phyloP scores from a whole-genome alignment of 345 rosid species.

The Salix suchowensis region DNA sequence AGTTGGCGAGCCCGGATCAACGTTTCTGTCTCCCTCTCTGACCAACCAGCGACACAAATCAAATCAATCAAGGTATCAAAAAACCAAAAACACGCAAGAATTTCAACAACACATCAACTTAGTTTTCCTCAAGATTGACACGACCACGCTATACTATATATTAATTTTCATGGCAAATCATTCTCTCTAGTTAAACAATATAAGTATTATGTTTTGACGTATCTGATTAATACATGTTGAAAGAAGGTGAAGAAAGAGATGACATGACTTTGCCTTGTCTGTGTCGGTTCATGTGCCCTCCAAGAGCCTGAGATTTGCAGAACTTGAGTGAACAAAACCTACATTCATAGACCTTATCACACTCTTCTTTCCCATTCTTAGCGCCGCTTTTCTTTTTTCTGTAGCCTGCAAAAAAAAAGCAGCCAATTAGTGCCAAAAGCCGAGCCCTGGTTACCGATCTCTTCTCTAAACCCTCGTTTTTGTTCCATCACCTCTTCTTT shows the following conservation, averaged over 20 bases:
- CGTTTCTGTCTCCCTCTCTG: constrained; percentile 98
- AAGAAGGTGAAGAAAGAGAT: neutral
- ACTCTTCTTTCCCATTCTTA: constrained; percentile 79
- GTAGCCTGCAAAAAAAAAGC: constrained; percentile 32
- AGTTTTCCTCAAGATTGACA: constrained; percentile 31
- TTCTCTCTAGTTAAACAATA: neutral
- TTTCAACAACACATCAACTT: constrained; percentile 22
- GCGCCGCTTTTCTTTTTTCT: constrained; percentile 62
- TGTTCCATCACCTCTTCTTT: neutral
- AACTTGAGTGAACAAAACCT: constrained; percentile 99
- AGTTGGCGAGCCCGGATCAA: constrained; percentile 98
- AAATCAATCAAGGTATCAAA: constrained; percentile 14
- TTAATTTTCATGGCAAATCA: constrained; percentile 8
- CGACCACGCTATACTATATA: constrained; percentile 18
- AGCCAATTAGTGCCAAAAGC: constrained; percentile 35
- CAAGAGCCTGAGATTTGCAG: constrained; percentile 99
- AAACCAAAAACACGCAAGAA: constrained; percentile 3
- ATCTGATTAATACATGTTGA: neutral
- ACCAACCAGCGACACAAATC: constrained; percentile 22
- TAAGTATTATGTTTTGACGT: neutral
- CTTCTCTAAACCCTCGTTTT: neutral
- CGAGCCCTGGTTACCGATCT: constrained; percentile 31
- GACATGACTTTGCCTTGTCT: constrained; percentile 67
- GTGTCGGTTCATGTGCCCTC: constrained; percentile 99
- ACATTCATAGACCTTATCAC: constrained; percentile 87